Conservation (phyloP, 768 basidiomycete species). For the Pholiota microspora region DNA sequence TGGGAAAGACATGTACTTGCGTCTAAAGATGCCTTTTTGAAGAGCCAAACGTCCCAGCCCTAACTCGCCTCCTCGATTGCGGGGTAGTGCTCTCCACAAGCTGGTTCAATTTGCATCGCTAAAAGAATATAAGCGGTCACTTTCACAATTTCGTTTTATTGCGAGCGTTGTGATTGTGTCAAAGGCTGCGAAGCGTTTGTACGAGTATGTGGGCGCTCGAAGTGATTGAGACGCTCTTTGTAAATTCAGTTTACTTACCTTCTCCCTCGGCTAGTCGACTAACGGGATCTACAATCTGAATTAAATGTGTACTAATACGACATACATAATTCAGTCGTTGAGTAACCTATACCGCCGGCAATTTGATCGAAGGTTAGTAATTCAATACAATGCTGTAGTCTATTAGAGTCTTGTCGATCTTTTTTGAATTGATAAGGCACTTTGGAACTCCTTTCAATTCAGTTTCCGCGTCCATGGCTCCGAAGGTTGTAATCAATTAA, state of each 20-base stretch:
- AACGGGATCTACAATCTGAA: constrained; percentile 6
- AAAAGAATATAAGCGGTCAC: not conserved
- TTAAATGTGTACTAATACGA: constrained; percentile 2
- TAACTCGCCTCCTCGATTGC: not conserved
- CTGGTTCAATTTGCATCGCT: not conserved
- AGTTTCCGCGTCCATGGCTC: constrained; percentile 7
- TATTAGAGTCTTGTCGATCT: constrained; percentile 12
- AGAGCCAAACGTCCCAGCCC: not conserved
- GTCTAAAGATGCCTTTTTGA: not conserved
- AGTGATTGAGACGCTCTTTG: not conserved
- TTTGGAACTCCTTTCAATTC: constrained; percentile 16
- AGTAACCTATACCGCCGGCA: constrained; percentile 20
- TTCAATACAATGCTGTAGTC: constrained; percentile 15
- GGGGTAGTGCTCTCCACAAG: not conserved
- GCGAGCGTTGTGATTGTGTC: not conserved
- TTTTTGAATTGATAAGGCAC: constrained; percentile 16
- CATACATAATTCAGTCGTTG: constrained; percentile 13
- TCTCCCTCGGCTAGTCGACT: not conserved
- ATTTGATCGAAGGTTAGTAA: constrained; percentile 21
- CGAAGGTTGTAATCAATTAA: constrained; percentile 11
- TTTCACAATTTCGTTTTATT: not conserved
- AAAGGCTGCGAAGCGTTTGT: no score
- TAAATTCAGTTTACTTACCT: no score
- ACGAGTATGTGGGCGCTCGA: not conserved
- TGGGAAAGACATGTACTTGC: not conserved